Evolutionary conservation across 2,329 filamentous ascomycete genomes (phyloP), one percentile per base, ranked within the genome.

Genomic region (Pseudodiploospora longispora): DNA sequence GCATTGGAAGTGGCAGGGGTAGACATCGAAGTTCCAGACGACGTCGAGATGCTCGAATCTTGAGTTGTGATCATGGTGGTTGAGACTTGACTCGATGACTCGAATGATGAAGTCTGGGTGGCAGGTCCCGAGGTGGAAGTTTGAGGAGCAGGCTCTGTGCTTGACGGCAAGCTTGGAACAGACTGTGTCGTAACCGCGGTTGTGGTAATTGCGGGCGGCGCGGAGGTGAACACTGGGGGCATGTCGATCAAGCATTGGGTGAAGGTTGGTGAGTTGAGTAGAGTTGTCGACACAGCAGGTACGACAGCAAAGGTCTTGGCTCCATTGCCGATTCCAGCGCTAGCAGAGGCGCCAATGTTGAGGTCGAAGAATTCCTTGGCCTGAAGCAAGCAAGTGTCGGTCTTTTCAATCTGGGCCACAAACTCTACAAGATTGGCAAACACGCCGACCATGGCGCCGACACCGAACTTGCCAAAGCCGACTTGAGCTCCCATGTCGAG

Each of bases 341-440:
- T 55, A 27, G 60, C 61, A 19, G 54, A 62, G 27, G 62, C 65
- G 48, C 65, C 65, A 35, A 67, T 53, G 51, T 67, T 68, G 37
- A 67, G 47, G 49, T 67, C 38, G 36, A 40, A 43, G 34, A 36
- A 46, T 28, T 40, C 32, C n/a, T 30, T 33, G 10, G 42, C 36
- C 43, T 50, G 37, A 3, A 69, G 51, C 30, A 57, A 62, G 56
- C 67, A 69, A 27, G 44, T 43, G 12, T 56, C 51, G 9, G 59
- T 58, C 27, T 52, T 54, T 45, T 63, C 63, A 46, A 69, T 59
- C 40, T 61, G 53, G 51, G 61, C 61, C 36, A 68, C 62, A 52
- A 76, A 74, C 50, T 77, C 69, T 10, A 74, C 63, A 6, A 78
- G 52, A 57, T 78, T 70, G 43, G 68, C 68, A 50, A 64, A 76